Evolutionary conservation across 805 yeast species (phyloP).

Genomic region (Citeromyces nyonsensis): DNA sequence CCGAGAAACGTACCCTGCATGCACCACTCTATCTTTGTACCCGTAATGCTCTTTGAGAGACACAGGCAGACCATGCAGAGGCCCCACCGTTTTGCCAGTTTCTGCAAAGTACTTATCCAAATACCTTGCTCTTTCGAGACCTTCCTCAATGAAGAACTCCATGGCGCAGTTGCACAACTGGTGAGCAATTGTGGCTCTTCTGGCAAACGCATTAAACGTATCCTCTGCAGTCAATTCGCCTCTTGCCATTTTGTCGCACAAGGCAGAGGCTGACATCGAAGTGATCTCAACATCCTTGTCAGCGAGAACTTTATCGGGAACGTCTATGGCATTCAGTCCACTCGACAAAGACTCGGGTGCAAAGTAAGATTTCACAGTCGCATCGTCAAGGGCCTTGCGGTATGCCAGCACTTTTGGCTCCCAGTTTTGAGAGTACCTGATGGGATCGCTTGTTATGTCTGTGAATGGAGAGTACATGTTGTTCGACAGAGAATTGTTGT

Average conservation of each 20-base stretch:
- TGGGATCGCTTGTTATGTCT: slow-evolving; percentile 8
- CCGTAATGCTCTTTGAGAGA: slow-evolving; percentile 44
- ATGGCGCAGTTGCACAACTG: slow-evolving; percentile 32
- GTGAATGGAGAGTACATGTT: slow-evolving; percentile 3
- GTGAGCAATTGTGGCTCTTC: slow-evolving; percentile 31
- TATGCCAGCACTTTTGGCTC: slow-evolving; percentile 18
- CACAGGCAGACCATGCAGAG: slow-evolving; percentile 49
- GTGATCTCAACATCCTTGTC: slow-evolving; percentile 24
- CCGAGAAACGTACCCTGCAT: slow-evolving; percentile 28
- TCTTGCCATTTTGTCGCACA: slow-evolving; percentile 17
- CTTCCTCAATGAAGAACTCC: slow-evolving; percentile 29
- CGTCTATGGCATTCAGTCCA: slow-evolving; percentile 10
- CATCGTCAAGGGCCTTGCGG: slow-evolving; percentile 9
- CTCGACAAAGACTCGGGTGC: slow-evolving; percentile 6
- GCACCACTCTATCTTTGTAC: slow-evolving; percentile 33
- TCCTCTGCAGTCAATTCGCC: slow-evolving; percentile 24
- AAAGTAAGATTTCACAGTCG: slow-evolving; percentile 11
- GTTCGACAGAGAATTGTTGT: too few species aligned
- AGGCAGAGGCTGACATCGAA: slow-evolving; percentile 17
- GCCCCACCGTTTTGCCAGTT: slow-evolving; percentile 33
- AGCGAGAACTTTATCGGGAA: slow-evolving; percentile 16
- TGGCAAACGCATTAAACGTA: slow-evolving; percentile 28
- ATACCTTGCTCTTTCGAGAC: slow-evolving; percentile 28
- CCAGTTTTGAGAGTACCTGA: slow-evolving; percentile 9
- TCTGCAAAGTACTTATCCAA: slow-evolving; percentile 31